Conservation (phyloP, 371 early-diverging fungal genomes). For the Rozella allomycis region DNA sequence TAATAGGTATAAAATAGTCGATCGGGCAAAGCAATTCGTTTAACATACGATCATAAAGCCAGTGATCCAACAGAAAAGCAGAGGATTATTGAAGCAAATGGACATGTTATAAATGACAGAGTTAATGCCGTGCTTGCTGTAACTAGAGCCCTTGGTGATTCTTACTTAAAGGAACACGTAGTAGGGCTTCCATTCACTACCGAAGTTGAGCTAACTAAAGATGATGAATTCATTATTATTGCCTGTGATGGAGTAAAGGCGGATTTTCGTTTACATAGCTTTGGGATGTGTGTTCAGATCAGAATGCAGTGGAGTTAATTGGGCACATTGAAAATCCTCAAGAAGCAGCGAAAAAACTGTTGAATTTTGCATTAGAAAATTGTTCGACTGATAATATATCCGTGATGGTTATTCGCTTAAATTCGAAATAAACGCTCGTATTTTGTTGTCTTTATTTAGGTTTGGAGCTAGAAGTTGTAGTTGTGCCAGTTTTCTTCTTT, state of each 20-base stretch:
- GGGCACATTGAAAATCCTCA: conserved; percentile 48
- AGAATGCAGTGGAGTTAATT: conserved; percentile 75
- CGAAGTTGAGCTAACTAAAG: conserved; percentile 44
- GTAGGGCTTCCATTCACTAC: conserved; percentile 85
- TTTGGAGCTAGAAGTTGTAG: too few species aligned
- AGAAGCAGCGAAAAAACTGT: conserved; percentile 49
- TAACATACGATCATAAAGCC: conserved; percentile 93
- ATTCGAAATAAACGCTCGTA: too few species aligned
- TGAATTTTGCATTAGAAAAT: conserved; percentile 72
- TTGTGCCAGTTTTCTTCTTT: too few species aligned
- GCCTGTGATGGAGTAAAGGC: conserved; percentile 87
- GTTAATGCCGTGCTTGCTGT: conserved; percentile 97
- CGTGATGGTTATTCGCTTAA: conserved; percentile 53
- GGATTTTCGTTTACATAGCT: conserved; percentile 21
- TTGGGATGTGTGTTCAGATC: conserved; percentile 95
- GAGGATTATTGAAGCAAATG: conserved; percentile 73
- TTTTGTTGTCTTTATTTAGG: too few species aligned
- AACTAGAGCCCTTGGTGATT: conserved; percentile 85
- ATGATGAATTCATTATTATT: conserved; percentile 62
- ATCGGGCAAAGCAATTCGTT: conserved; percentile 53
- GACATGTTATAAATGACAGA: conserved; percentile 85
- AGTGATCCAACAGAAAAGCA: conserved; percentile 64
- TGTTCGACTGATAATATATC: conserved; percentile 82
- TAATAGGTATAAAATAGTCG: conserved; percentile 25
- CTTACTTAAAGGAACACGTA: conserved; percentile 82